These are phyloP conservation scores for Solanum virginianum DNA, from an alignment of 257 asterid species.

Conservation along the genomic window DNA sequence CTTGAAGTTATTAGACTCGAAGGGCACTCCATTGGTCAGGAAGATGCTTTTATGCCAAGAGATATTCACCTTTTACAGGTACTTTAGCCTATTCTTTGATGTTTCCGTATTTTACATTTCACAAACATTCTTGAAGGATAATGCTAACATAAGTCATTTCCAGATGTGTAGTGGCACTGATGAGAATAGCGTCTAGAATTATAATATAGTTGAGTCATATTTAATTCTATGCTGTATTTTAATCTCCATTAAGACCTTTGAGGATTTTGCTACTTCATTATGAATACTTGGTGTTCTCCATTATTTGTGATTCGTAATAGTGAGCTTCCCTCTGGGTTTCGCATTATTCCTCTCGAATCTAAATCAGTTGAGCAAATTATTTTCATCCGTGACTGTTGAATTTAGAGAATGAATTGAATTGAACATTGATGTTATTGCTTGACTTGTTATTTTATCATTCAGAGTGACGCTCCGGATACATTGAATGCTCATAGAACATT, in stretches of 20 bases:
- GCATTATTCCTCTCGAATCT: slow-evolving; percentile 74
- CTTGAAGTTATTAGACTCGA: slow-evolving; percentile 97
- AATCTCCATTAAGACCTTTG: neutral
- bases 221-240: neutral
- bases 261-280: neutral
- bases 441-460: slow-evolving; percentile 1
- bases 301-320: neutral
- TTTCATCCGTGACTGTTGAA: neutral
- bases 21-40: slow-evolving; percentile 67
- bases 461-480: slow-evolving; percentile 36
- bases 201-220: neutral
- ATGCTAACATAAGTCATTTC: slow-evolving; percentile 3
- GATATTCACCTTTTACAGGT: slow-evolving; percentile 94
- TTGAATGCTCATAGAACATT: slow-evolving; percentile 47
- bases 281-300: neutral
- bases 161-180: slow-evolving; percentile 96
- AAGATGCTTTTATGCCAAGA: slow-evolving; percentile 72
- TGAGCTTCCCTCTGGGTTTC: slow-evolving; percentile 88
- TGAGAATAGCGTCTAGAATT: slow-evolving; percentile 24
- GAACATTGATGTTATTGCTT: neutral
- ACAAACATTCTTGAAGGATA: neutral
- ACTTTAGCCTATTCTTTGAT: neutral
- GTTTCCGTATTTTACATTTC: neutral
- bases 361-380: slow-evolving; percentile 58
- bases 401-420: neutral